phyloP scores from a whole-genome alignment of 129 eudicot genomes.

The Heracleum sosnowskyi region DNA sequence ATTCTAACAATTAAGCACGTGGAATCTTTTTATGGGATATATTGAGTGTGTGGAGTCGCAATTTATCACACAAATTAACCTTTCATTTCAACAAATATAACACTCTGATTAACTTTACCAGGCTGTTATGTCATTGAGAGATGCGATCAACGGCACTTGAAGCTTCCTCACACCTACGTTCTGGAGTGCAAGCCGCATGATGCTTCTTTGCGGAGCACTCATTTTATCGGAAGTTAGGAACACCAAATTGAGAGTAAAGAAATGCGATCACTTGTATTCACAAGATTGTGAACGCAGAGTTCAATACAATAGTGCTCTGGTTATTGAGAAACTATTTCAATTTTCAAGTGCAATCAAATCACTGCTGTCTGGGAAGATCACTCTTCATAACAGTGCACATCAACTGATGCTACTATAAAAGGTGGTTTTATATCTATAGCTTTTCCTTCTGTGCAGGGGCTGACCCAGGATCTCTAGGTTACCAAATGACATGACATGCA shows the following conservation, averaged over 20 bases:
- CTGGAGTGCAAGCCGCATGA: slow-evolving; percentile 91
- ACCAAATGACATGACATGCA: too few relatives aligned
- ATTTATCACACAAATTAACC: too few relatives aligned
- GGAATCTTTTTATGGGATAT: too few relatives aligned
- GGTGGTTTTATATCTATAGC: background rate
- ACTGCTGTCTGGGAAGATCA: background rate
- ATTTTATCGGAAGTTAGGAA: slow-evolving; percentile 46
- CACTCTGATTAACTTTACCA: too few relatives aligned
- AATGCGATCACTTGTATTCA: background rate
- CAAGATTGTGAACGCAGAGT: background rate
- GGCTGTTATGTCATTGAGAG: slow-evolving; percentile 99
- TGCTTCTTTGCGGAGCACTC: slow-evolving; percentile 84
- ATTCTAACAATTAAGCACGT: too few relatives aligned
- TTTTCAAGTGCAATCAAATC: background rate
- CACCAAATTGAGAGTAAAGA: slow-evolving; percentile 75
- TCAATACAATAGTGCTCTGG: background rate
- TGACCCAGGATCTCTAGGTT: too few relatives aligned
- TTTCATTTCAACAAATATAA: too few relatives aligned
- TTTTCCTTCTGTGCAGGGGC: background rate
- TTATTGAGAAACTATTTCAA: too few relatives aligned
- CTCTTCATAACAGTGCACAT: background rate
- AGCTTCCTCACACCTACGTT: slow-evolving; percentile 81
- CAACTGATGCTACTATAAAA: background rate
- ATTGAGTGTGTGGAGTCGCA: too few relatives aligned
- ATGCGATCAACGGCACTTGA: slow-evolving; percentile 72